phyloP scores from a whole-genome alignment of 2,329 filamentous ascomycete genomes.

The Colletotrichum neosansevieriae region DNA sequence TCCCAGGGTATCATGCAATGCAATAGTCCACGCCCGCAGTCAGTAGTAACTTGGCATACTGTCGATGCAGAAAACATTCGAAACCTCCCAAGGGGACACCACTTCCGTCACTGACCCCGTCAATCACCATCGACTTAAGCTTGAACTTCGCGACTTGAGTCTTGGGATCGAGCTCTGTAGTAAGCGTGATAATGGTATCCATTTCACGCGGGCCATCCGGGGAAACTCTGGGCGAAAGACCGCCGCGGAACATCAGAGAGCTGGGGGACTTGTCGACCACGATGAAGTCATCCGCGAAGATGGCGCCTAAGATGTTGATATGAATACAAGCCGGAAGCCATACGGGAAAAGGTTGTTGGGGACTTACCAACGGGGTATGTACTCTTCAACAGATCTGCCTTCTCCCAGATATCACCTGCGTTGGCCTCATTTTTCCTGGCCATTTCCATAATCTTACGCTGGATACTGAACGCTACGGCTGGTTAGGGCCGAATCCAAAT shows the following conservation, averaged over 20 bases:
- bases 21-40: conserved; percentile 30
- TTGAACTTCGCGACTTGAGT: conserved; percentile 15
- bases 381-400: conserved; percentile 15
- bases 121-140: conserved; percentile 21
- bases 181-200: conserved; percentile 29
- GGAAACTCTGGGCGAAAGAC: conserved; percentile 17
- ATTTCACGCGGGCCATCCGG: conserved; percentile 14
- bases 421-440: conserved; percentile 22
- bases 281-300: conserved; percentile 40
- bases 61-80: conserved; percentile 7
- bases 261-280: conserved; percentile 28
- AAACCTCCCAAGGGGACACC: background rate
- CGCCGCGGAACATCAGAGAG: conserved; percentile 26
- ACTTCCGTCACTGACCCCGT: conserved; percentile 21
- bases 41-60: conserved; percentile 25
- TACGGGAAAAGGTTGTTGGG: background rate
- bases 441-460: conserved; percentile 26
- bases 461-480: conserved; percentile 4
- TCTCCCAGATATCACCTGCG: conserved; percentile 26
- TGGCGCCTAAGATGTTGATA: conserved; percentile 11
- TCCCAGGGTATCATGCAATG: background rate
- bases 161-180: conserved; percentile 8
- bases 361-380: conserved; percentile 13
- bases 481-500: background rate
- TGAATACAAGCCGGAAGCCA: too few relatives aligned